Percentiles rank a stretch among this genome's conserved stretches.
Evolutionary conservation across 345 rosid species (phyloP).

Genomic region (Rhodamnia rubescens): DNA sequence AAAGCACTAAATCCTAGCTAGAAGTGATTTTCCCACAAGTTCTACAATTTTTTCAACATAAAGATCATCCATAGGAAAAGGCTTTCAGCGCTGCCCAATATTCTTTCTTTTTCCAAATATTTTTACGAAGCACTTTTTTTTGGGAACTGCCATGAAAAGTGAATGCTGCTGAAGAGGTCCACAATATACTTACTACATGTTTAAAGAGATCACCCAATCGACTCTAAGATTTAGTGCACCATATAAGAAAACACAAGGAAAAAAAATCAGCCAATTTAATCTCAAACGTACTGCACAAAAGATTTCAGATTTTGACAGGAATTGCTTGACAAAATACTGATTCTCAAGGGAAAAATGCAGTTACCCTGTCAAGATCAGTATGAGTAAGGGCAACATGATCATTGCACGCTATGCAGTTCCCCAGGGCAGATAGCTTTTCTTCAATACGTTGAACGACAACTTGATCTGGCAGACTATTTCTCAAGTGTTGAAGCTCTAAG

Average conservation of each 20-base stretch:
- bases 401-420: slow-evolving; percentile 93
- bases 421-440: slow-evolving; percentile 86
- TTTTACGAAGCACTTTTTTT: too few species aligned
- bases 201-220: neutral
- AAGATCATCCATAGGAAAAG: neutral
- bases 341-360: neutral
- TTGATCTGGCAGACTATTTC: slow-evolving; percentile 85
- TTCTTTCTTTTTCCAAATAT: too few species aligned
- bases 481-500: slow-evolving; percentile 87
- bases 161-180: neutral
- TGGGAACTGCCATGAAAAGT: neutral
- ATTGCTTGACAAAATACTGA: neutral
- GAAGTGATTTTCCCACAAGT: neutral
- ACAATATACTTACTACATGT: neutral
- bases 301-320: neutral
- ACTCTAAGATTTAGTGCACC: neutral
- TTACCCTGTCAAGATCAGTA: slow-evolving; percentile 77
- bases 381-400: slow-evolving; percentile 95
- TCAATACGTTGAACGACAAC: slow-evolving; percentile 92
- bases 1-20: neutral
- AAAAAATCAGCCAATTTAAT: too few species aligned
- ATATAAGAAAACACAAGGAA: neutral
- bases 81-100: too few species aligned
- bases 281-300: too few species aligned
- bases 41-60: neutral